Conservation (phyloP, 345 rosid species). For the Erysimum cheiranthoides region DNA sequence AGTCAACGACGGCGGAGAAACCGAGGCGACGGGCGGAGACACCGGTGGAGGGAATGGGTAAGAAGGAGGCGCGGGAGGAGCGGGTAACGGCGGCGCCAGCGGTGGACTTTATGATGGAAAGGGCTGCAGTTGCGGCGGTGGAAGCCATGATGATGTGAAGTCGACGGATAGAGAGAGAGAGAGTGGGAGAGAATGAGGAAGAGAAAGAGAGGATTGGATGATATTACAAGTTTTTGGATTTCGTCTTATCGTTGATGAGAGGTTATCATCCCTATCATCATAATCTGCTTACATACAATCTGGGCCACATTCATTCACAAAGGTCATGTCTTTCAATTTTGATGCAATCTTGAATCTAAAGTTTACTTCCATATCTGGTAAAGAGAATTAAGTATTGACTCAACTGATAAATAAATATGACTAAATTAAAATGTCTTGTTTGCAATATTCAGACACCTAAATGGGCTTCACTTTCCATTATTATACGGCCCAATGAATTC, state of each 20-base stretch:
- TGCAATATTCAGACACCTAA: neutral
- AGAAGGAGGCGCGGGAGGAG: slow-evolving; percentile 44
- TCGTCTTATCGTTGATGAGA: slow-evolving; percentile 69
- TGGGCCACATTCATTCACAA: slow-evolving; percentile 24
- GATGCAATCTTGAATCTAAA: neutral
- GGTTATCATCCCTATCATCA: slow-evolving; percentile 44
- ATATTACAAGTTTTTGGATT: slow-evolving; percentile 10
- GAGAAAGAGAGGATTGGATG: slow-evolving; percentile 33
- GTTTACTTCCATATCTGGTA: neutral
- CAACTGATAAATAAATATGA: neutral
- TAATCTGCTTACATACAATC: neutral
- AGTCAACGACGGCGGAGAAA: slow-evolving; percentile 61
- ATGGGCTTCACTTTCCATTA: neutral
- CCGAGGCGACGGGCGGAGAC: slow-evolving; percentile 51
- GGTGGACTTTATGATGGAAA: slow-evolving; percentile 62
- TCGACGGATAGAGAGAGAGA: neutral
- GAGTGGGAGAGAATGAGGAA: slow-evolving; percentile 23
- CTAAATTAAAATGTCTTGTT: neutral
- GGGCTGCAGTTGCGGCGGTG: slow-evolving; percentile 68
- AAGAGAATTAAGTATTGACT: neutral
- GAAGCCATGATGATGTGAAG: slow-evolving; percentile 54
- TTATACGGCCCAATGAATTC: neutral
- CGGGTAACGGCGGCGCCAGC: slow-evolving; percentile 43
- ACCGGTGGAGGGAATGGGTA: slow-evolving; percentile 48
- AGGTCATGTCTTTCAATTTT: neutral